These are phyloP conservation scores for Groenewaldozyma auringiensis DNA, from an alignment of 1,139 yeast species.

Conservation along the genomic window DNA sequence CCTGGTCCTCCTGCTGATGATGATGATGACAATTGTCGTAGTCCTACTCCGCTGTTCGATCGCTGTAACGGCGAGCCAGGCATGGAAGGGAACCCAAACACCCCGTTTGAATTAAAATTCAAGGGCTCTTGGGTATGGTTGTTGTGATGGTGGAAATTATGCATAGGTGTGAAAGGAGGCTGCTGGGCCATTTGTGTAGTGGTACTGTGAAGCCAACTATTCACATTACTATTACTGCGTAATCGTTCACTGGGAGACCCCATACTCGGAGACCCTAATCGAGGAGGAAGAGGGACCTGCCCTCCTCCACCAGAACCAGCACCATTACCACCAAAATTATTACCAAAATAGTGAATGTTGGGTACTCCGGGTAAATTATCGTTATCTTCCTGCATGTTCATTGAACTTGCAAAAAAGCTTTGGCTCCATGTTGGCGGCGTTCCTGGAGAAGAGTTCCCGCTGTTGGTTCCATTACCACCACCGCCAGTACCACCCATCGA, in stretches of 20 bases:
- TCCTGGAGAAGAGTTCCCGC: neutral
- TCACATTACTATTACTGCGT: neutral
- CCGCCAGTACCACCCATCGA: neutral
- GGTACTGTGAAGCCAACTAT: conserved; percentile 10
- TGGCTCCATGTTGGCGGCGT: neutral
- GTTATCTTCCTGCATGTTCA: neutral
- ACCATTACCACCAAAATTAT: too few species aligned
- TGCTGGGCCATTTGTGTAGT: neutral
- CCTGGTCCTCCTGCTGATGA: neutral
- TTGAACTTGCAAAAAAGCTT: neutral
- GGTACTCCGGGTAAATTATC: neutral
- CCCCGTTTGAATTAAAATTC: neutral
- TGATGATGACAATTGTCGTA: too few species aligned
- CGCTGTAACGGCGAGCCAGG: conserved; percentile 10
- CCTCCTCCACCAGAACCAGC: too few species aligned
- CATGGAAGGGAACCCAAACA: conserved; percentile 8
- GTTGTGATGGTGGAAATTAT: neutral
- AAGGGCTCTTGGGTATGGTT: neutral
- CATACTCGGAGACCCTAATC: neutral
- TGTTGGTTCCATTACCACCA: neutral
- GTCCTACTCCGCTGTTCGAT: neutral
- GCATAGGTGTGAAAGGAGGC: neutral
- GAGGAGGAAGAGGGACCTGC: too few species aligned
- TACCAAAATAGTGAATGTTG: neutral
- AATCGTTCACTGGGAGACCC: neutral